These are phyloP conservation scores for Luvunga scandens DNA, from an alignment of 345 rosid species.

Conservation along the genomic window DNA sequence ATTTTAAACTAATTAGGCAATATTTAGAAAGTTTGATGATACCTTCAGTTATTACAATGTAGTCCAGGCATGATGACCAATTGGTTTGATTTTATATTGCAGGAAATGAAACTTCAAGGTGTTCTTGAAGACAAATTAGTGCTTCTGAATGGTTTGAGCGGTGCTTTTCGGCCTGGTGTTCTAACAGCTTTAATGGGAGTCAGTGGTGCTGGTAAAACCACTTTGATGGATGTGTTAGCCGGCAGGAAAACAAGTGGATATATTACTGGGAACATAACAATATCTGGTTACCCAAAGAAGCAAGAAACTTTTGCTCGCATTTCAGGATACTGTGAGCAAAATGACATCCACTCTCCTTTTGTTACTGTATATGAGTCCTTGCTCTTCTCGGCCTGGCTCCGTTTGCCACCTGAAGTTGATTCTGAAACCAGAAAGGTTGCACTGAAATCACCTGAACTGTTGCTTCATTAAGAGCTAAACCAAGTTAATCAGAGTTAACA, in stretches of 20 bases:
- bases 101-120: constrained; percentile 51
- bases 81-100: not conserved
- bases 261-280: constrained; percentile 37
- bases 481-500: not conserved
- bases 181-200: constrained; percentile 60
- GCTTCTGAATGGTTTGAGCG: constrained; percentile 46
- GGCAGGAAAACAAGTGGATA: constrained; percentile 57
- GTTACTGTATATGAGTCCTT: constrained; percentile 51
- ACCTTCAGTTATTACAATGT: not conserved
- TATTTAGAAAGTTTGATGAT: not conserved
- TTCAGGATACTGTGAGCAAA: constrained; percentile 55
- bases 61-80: not conserved
- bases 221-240: constrained; percentile 54
- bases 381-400: constrained; percentile 56
- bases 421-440: constrained; percentile 39
- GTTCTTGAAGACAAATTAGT: constrained; percentile 37
- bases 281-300: constrained; percentile 53
- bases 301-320: constrained; percentile 55
- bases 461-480: not conserved
- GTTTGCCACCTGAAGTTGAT: constrained; percentile 35
- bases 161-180: constrained; percentile 53
- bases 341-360: constrained; percentile 57
- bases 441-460: too few species aligned
- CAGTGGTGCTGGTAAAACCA: constrained; percentile 57
- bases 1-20: not conserved